Base-by-base conservation (phyloP, 169 alveolate genomes). In the Plasmodium sp. region DNA sequence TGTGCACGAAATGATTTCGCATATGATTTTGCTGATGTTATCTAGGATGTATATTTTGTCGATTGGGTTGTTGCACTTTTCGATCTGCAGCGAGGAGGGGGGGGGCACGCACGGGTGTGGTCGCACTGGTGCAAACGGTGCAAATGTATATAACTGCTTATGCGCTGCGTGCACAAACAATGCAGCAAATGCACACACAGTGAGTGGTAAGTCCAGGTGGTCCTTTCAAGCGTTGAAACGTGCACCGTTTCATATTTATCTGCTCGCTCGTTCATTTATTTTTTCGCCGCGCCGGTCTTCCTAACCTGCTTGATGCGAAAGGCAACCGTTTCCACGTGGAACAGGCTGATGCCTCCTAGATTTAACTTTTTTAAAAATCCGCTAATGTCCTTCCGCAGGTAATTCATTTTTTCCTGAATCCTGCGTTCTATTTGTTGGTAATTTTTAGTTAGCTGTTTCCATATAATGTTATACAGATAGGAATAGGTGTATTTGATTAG, bases 31-130 rank as follows among this genome's bases (percentile, higher is more conserved):
- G 62, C 95, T 92, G 51, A 79, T 73, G 54, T 92, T 83, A 54
- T 92, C 92, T 45, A 92, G 79, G 77, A 92, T 92, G 62, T 45
- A 14, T 22, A 92, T 92, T 45, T 92, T 92, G 72, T 92, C 92
- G 74, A 81, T 73, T 67, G 95, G 95, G 34, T 92, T 74, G 16
- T 4, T 34, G 54, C 84, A 92, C 62, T 81, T 92, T 92, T 92
- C 95, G 31, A 92, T 92, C 95, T 92, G 92, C 67, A 14, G 48
- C 45, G 41, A 39, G 45, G 43, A 80, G 58, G 7, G 62, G 39
- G 12, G 48, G 12, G 27, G 12, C 9, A 75, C 9, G 34, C 45
- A 27, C n/a, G 56, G 39, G 56, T 34, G 45, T 75, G 7, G 16
- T 34, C 14, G 58, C 16, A 6, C 14, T n/a, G 14, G 22, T 45